Evolutionary conservation across 2,329 filamentous ascomycete genomes (phyloP), one percentile per base, ranked within the genome.

Genomic region (Aurifilum marmelostoma): DNA sequence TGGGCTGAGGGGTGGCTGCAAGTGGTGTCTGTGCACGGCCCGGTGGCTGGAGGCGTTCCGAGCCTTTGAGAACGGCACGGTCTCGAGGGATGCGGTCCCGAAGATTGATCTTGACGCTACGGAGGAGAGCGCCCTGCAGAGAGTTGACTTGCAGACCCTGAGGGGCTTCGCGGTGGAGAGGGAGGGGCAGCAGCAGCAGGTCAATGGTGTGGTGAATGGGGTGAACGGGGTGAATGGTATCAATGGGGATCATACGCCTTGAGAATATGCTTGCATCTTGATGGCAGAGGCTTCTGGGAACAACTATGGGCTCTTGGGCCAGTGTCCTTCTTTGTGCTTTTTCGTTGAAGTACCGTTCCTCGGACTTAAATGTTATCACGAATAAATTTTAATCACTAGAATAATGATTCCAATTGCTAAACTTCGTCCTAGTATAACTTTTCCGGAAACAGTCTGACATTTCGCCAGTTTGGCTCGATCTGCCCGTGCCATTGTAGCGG

Each of bases 141-240:
- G 80, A 65, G 80, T 86, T 29, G 77, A 78, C 11, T 65, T 87
- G 74, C 81, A 84, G 43, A 82, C 83, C 63, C 74, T 88, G 73
- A 82, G 81, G 76, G 79, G 77, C 73, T 87, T 85, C 79, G 82
- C 83, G 16, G 80, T 77, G 5, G 67, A 66, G 34, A 37, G 63
- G 32, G 43, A 41, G 63, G 27, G 29, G 89, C 64, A 91, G 83
- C 60, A 94, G 80, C 0, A 95, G 84, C 92, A 96, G 95, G 81
- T 96, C 92, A 74, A 95, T 94, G 69, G 92, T 91, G 75, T 88
- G 82, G 34, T 34, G 4, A 71, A 97, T 87, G 74, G 67, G 2
- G 65, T 69, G 9, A 71, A 97, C 87, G 74, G 67, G 2, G 65
- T 69, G 9, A 67, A 67, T 18, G 64, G 67, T 1, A 32, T 64